Percentiles rank a stretch among this genome's conserved stretches.
phyloP scores from a whole-genome alignment of 495 filamentous ascomycete genomes.

The Xylaria acuta region DNA sequence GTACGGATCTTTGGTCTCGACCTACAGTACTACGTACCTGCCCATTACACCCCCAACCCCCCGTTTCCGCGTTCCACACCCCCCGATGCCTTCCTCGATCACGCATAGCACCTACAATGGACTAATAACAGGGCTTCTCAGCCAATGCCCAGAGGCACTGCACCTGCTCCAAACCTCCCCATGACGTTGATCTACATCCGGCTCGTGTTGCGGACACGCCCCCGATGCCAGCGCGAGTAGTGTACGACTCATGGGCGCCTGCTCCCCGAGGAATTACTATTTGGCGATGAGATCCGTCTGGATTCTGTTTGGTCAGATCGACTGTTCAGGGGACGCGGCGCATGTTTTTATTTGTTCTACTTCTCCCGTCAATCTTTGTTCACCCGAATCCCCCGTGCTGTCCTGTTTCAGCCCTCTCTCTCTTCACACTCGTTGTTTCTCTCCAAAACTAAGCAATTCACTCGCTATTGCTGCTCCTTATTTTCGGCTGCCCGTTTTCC shows the following conservation, averaged over 20 bases:
- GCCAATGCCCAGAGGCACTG: slow-evolving; percentile 6
- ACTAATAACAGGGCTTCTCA: slow-evolving; percentile 7
- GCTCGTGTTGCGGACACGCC: slow-evolving; percentile 5
- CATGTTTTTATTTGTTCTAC: slow-evolving; percentile 10
- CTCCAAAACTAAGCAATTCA: slow-evolving; percentile 36
- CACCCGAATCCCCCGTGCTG: not conserved
- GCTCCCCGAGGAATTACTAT: not conserved
- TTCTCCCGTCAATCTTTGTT: not conserved
- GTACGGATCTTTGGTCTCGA: not conserved
- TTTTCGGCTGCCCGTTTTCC: slow-evolving; percentile 39
- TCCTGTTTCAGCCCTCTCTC: slow-evolving; percentile 13
- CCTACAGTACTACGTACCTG: not conserved
- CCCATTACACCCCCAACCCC: not conserved
- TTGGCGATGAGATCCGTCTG: not conserved
- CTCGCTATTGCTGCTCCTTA: slow-evolving; percentile 49
- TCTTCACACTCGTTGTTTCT: slow-evolving; percentile 21
- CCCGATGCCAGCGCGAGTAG: not conserved
- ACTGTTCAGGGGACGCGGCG: not conserved
- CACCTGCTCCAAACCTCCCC: not conserved
- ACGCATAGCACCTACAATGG: no score
- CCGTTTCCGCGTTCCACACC: not conserved
- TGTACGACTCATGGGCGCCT: slow-evolving; percentile 13
- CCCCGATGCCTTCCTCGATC: no score
- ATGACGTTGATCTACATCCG: slow-evolving; percentile 15
- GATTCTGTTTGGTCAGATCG: slow-evolving; percentile 8